These are phyloP conservation scores for Citrus reticulata DNA, from an alignment of 345 rosid genomes.

Conservation along the genomic window DNA sequence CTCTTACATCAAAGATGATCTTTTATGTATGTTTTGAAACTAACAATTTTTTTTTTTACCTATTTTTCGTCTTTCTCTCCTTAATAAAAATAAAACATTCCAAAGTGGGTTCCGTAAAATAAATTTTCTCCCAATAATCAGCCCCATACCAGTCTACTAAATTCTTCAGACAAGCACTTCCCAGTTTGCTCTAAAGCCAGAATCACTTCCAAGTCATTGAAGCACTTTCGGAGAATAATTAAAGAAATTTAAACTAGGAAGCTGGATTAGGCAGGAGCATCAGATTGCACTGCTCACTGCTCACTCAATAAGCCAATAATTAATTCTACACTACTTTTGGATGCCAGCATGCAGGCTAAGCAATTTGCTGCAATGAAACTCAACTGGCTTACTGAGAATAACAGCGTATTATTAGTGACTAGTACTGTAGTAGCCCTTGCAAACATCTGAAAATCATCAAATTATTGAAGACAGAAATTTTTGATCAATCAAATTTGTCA, in stretches of 20 bases:
- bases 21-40: background rate
- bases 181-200: constrained; percentile 39
- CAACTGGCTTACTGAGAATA: no score
- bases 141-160: no score
- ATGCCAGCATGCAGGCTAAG: no score
- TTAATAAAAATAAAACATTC: background rate
- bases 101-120: background rate
- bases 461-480: background rate
- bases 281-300: background rate
- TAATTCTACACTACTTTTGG: background rate
- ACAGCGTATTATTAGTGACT: no score
- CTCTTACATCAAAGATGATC: background rate
- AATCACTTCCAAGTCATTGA: constrained; percentile 25
- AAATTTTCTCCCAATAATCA: no score
- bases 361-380: no score
- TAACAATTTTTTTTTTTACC: background rate
- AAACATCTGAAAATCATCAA: background rate
- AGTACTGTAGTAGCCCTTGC: background rate
- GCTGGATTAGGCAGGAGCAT: background rate
- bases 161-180: constrained; percentile 33
- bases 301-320: no score
- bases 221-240: constrained; percentile 37
- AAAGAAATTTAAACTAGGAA: constrained; percentile 16
- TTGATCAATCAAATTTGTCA: background rate
- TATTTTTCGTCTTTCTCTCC: background rate